Evolutionary conservation across 2,329 filamentous ascomycete genomes (phyloP).

Genomic region (Dryadomyces quercus-mongolicae): DNA sequence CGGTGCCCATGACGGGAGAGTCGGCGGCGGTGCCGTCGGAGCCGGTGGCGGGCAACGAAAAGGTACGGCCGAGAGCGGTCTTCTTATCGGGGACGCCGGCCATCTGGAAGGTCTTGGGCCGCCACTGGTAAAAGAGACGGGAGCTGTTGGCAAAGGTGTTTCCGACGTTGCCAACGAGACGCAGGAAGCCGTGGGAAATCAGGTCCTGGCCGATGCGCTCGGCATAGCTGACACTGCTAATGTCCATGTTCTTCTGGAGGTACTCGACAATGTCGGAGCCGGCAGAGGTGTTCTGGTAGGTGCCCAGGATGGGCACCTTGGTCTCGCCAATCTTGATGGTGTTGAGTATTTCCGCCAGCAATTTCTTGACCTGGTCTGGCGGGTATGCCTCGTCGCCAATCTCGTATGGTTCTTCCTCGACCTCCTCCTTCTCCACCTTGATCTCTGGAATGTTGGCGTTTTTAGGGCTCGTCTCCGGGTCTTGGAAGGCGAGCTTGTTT

Average conservation of each 20-base stretch:
- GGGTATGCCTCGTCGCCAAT: constrained; percentile 82
- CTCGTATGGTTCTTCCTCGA: constrained; percentile 73
- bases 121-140: constrained; percentile 96
- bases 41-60: constrained; percentile 38
- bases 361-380: constrained; percentile 81
- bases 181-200: constrained; percentile 71
- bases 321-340: constrained; percentile 79
- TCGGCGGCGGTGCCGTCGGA: constrained; percentile 39
- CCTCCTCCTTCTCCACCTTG: constrained; percentile 63
- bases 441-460: constrained; percentile 57
- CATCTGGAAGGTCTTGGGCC: constrained; percentile 77
- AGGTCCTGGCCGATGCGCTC: constrained; percentile 94
- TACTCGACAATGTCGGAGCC: constrained; percentile 95
- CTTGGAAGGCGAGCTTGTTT: constrained; percentile 95
- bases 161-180: constrained; percentile 86
- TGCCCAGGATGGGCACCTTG: constrained; percentile 91
- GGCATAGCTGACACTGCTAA: constrained; percentile 75
- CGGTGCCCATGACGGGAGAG: constrained; percentile 68
- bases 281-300: constrained; percentile 83
- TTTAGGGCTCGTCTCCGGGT: constrained; percentile 58
- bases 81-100: constrained; percentile 86
- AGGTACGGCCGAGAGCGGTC: constrained; percentile 58
- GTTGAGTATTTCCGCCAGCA: constrained; percentile 74
- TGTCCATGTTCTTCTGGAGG: constrained; percentile 76
- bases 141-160: constrained; percentile 96